These are phyloP conservation scores for Piloderma croceum DNA, from an alignment of 768 basidiomycete genomes.

Conservation along the genomic window DNA sequence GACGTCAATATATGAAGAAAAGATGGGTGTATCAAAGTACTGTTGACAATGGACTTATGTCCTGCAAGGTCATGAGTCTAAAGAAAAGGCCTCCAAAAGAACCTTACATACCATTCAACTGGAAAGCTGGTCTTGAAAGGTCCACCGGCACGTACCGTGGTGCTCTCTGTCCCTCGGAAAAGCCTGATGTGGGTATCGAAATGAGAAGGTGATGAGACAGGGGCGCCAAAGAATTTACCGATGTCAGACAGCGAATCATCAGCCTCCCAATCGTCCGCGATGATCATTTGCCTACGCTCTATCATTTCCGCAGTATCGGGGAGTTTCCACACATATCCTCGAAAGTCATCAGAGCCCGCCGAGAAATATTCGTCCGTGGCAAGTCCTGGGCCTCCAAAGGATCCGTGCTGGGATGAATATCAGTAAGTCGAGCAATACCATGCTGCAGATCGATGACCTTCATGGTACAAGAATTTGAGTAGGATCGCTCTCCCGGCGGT, in stretches of 20 bases:
- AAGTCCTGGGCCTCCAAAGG: slow-evolving; percentile 59
- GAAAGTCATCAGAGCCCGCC: slow-evolving; percentile 81
- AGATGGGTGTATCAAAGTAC: slow-evolving; percentile 64
- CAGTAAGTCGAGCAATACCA: slow-evolving; percentile 1
- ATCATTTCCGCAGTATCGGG: slow-evolving; percentile 44
- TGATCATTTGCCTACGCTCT: slow-evolving; percentile 41
- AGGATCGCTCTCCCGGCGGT: slow-evolving; percentile 40
- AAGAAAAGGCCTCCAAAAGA: background rate
- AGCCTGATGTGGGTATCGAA: slow-evolving; percentile 33
- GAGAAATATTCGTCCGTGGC: slow-evolving; percentile 56
- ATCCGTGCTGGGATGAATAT: slow-evolving; percentile 51
- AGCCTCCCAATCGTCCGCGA: slow-evolving; percentile 40
- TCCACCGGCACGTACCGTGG: slow-evolving; percentile 55
- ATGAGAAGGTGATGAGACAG: slow-evolving; percentile 7
- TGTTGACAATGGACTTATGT: slow-evolving; percentile 75
- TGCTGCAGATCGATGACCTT: slow-evolving; percentile 41
- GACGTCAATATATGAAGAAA: slow-evolving; percentile 61
- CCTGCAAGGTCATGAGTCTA: slow-evolving; percentile 32
- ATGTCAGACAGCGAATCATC: slow-evolving; percentile 27
- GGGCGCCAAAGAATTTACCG: slow-evolving; percentile 27
- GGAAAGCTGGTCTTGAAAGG: slow-evolving; percentile 56
- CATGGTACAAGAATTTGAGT: slow-evolving; percentile 72
- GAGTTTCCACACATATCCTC: slow-evolving; percentile 73
- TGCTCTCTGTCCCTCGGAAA: slow-evolving; percentile 33
- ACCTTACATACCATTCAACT: slow-evolving; percentile 46